A percentile compares a stretch with the other conserved stretches of the same genome.
phyloP scores from a whole-genome alignment of 257 asterid species.

The Capsicum baccatum region DNA sequence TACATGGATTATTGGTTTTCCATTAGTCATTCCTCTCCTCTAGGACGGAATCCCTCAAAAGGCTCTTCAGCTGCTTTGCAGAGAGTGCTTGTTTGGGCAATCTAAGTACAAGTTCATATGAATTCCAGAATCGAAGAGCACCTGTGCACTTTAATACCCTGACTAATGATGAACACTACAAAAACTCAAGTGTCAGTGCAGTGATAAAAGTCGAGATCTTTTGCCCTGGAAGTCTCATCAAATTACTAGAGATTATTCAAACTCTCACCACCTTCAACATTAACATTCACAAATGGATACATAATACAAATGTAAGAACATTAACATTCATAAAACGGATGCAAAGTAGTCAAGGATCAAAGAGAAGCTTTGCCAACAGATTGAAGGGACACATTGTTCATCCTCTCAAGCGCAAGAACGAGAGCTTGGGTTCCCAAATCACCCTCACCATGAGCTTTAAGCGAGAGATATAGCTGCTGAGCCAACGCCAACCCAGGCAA shows the following conservation, averaged over 20 bases:
- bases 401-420: conserved; percentile 79
- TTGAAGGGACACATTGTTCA: conserved; percentile 63
- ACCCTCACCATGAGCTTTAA: conserved; percentile 79
- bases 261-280: conserved; percentile 2
- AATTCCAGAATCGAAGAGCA: not conserved
- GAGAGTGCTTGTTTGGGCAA: not conserved
- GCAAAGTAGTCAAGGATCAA: not conserved
- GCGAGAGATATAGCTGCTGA: conserved; percentile 60
- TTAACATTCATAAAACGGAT: not conserved
- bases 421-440: conserved; percentile 92
- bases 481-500: conserved; percentile 93
- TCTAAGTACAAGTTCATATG: not conserved
- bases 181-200: not conserved
- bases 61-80: not conserved
- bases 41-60: not conserved
- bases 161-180: not conserved
- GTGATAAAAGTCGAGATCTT: not conserved
- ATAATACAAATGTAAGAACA: not conserved
- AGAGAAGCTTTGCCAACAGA: conserved; percentile 28
- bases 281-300: not conserved
- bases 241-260: not conserved
- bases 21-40: not conserved
- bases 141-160: not conserved
- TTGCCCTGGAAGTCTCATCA: not conserved
- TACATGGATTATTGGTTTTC: not conserved